A percentile compares a stretch with the other conserved stretches of the same genome.
Evolutionary conservation across 495 filamentous ascomycete genomes (phyloP).

Genomic region (Tuber microsphaerosporum): DNA sequence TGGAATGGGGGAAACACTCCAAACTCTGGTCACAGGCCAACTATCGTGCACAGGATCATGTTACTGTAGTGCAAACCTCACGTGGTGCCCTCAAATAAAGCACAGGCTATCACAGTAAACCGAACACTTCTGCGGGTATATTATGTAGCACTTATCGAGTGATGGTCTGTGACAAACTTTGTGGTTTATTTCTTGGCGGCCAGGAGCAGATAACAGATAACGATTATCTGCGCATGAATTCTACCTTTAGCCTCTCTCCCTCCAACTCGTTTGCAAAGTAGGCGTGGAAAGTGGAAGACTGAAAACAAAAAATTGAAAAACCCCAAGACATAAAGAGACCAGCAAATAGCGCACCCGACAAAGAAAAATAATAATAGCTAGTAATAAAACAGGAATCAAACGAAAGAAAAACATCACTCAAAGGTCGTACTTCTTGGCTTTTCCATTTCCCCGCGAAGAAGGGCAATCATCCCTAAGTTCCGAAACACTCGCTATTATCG

Average conservation of each 20-base stretch:
- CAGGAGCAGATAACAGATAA: not conserved
- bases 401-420: conserved; percentile 20
- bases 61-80: not conserved
- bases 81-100: not conserved
- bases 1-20: not conserved
- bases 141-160: not conserved
- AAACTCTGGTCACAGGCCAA: not conserved
- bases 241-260: not conserved
- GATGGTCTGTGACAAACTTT: not conserved
- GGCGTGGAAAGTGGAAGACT: not conserved
- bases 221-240: not conserved
- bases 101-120: not conserved
- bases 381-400: conserved; percentile 14
- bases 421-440: conserved; percentile 9
- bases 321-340: conserved; percentile 26
- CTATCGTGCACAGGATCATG: not conserved
- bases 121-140: not conserved
- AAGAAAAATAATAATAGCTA: conserved; percentile 24
- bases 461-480: conserved; percentile 8
- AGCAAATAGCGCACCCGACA: conserved; percentile 16
- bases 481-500: conserved; percentile 19
- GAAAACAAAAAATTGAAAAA: conserved; percentile 12
- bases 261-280: not conserved
- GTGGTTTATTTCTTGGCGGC: not conserved
- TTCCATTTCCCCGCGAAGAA: conserved; percentile 6